Percentiles rank a stretch among this genome's conserved stretches.
Conservation (phyloP, 2,329 filamentous ascomycete genomes). For the Berkeleyomyces rouxiae region DNA sequence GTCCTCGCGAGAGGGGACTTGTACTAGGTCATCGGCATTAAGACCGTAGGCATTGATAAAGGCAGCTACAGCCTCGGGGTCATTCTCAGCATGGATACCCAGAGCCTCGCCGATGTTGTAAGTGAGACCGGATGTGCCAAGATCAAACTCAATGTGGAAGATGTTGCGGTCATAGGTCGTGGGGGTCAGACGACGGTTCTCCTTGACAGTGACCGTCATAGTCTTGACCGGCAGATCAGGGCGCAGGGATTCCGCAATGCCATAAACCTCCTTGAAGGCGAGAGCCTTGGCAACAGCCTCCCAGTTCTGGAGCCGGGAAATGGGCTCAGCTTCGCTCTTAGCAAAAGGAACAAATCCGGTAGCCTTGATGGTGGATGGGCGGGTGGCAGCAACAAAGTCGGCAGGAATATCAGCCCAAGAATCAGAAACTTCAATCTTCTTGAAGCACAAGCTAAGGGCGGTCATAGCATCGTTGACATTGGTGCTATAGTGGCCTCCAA, state of each 20-base stretch:
- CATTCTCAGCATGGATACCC: constrained; percentile 90
- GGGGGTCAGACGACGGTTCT: constrained; percentile 87
- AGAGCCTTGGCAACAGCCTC: constrained; percentile 72
- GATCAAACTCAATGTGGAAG: constrained; percentile 98
- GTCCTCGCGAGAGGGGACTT: constrained; percentile 76
- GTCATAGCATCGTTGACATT: constrained; percentile 9
- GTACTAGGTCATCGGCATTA: constrained; percentile 67
- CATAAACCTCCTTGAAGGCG: constrained; percentile 87
- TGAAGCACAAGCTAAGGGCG: constrained; percentile 39
- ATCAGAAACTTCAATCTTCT: constrained; percentile 57
- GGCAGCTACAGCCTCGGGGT: constrained; percentile 56
- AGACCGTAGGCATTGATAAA: constrained; percentile 89
- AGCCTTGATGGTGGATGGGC: constrained; percentile 46
- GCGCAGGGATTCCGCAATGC: constrained; percentile 54
- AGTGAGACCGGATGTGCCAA: constrained; percentile 75
- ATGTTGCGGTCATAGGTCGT: constrained; percentile 89
- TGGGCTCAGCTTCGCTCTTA: constrained; percentile 56
- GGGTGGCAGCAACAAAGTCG: constrained; percentile 13
- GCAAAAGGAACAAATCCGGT: constrained; percentile 75
- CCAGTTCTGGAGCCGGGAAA: constrained; percentile 54
- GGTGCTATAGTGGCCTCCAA: constrained; percentile 7
- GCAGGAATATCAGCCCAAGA: constrained; percentile 57
- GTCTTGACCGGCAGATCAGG: constrained; percentile 81
- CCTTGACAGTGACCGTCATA: constrained; percentile 74
- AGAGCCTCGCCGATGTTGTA: constrained; percentile 97